phyloP scores from a whole-genome alignment of 1,284 basidiomycete genomes.

The Taiwanofungus camphoratus region DNA sequence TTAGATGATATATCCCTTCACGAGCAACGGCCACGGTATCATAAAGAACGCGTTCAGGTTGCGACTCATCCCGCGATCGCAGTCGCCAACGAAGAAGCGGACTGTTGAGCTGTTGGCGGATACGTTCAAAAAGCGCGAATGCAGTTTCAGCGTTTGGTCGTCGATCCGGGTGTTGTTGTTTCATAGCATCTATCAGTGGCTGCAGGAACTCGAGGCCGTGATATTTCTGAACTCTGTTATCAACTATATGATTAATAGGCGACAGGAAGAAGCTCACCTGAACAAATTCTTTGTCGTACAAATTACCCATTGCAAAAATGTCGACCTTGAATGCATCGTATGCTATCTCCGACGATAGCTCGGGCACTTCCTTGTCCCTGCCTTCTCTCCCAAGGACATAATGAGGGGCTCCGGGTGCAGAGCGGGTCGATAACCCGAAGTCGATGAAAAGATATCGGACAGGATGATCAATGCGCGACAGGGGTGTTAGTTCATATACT shows the following conservation, averaged over 20 bases:
- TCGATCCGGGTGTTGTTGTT: constrained; percentile 10
- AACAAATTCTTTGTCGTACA: constrained; percentile 17
- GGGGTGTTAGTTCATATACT: constrained; percentile 1
- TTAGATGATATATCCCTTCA: constrained; percentile 14
- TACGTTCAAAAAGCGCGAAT: not conserved
- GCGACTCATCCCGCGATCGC: constrained; percentile 9
- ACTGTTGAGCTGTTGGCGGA: constrained; percentile 1
- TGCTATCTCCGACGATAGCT: constrained; percentile 17
- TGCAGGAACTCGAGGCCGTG: constrained; percentile 14
- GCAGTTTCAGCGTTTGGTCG: constrained; percentile 15
- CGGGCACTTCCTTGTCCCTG: constrained; percentile 21
- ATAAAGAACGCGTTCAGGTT: constrained; percentile 12
- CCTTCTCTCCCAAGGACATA: constrained; percentile 13
- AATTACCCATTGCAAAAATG: constrained; percentile 22
- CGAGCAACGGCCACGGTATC: constrained; percentile 14
- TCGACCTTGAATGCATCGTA: constrained; percentile 27
- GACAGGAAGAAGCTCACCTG: constrained; percentile 12
- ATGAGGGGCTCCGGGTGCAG: constrained; percentile 4
- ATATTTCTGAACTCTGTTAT: too few species aligned
- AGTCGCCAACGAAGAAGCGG: constrained; percentile 7
- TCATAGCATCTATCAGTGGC: constrained; percentile 21
- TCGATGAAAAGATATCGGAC: constrained; percentile 27
- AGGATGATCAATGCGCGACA: constrained; percentile 9
- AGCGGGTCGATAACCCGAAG: constrained; percentile 22
- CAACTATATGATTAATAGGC: not conserved